Evolutionary conservation across 2,329 filamentous ascomycete species (phyloP), one percentile per base, ranked within the genome.

Genomic region (Seiridium cupressi): DNA sequence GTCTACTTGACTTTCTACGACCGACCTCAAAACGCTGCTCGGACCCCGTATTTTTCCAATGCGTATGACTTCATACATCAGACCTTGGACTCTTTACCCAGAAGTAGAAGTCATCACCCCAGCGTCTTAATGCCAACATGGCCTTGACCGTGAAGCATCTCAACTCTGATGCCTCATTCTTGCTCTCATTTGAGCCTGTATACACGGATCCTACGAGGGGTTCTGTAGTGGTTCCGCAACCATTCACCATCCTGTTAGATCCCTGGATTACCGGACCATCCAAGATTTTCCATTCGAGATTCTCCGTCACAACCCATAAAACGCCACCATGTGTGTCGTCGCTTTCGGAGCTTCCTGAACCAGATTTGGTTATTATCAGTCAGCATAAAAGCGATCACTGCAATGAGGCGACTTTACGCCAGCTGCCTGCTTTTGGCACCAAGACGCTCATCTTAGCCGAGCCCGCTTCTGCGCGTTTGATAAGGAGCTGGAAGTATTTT

Each of bases 401-500:
- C 72, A 85, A 92, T 68, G 82, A 88, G 73, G 80, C 83, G 42
- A 91, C 89, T 0, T 77, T 93, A 11, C 84, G 84, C 44, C 84
- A 89, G 63, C 78, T 93, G 4, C 81, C 85, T 0, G 70, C 76
- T 11, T 74, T 78, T 1, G 77, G 77, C 34, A 80, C 78, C 47
- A 82, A 80, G 65, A 86, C 87, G 1, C 76, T 83, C n/a, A 88
- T 92, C 53, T 77, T 91, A 4, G 88, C 88, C 13, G 87, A 88
- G 59, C 84, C 87, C 3, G 76, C 81, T 3, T 86, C 89, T 3
- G 88, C 88, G 42, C 86, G 83, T 64, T 77, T 84, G 61, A 91
- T 92, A 57, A 79, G 79, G 59, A 79, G 83, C 60, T 92, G 89
- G 89, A 86, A 85, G 59, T 80, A 91, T 71, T 92, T 92, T 68